phyloP scores from a whole-genome alignment of 176 grass and related monocot species.

The Oryza punctata region DNA sequence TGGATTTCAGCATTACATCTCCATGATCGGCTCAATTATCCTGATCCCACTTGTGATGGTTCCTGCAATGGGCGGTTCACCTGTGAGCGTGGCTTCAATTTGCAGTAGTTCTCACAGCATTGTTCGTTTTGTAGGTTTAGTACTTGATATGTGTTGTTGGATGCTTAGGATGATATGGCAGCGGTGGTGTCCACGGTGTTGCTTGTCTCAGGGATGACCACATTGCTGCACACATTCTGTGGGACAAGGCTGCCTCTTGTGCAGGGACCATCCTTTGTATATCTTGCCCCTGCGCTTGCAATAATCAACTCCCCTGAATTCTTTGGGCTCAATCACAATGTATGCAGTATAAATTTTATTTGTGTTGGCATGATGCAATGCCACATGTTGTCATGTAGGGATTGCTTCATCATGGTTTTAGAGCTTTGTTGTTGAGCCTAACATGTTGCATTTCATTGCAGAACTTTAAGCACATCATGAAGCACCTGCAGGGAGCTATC shows the following conservation, averaged over 20 bases:
- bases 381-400: conserved; percentile 6
- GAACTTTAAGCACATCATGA: conserved; percentile 99
- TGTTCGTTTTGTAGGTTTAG: background rate
- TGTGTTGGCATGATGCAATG: background rate
- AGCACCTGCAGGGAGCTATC: conserved; percentile 94
- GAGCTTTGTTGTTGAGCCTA: background rate
- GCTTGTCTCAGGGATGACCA: conserved; percentile 73
- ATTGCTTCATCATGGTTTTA: conserved; percentile 1
- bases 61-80: conserved; percentile 87
- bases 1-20: conserved; percentile 89
- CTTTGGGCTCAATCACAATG: conserved; percentile 87
- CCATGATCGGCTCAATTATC: conserved; percentile 95
- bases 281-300: conserved; percentile 82
- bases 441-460: conserved; percentile 40
- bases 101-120: background rate
- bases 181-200: conserved; percentile 89
- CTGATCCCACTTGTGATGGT: conserved; percentile 81
- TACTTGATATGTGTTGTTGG: conserved; percentile 26
- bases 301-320: conserved; percentile 92
- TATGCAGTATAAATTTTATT: conserved; percentile 39
- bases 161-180: conserved; percentile 77
- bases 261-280: conserved; percentile 95
- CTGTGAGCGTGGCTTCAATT: conserved; percentile 55
- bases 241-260: conserved; percentile 89
- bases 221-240: conserved; percentile 79